Conservation (phyloP, 768 basidiomycete species). For the Mycena epipterygia region DNA sequence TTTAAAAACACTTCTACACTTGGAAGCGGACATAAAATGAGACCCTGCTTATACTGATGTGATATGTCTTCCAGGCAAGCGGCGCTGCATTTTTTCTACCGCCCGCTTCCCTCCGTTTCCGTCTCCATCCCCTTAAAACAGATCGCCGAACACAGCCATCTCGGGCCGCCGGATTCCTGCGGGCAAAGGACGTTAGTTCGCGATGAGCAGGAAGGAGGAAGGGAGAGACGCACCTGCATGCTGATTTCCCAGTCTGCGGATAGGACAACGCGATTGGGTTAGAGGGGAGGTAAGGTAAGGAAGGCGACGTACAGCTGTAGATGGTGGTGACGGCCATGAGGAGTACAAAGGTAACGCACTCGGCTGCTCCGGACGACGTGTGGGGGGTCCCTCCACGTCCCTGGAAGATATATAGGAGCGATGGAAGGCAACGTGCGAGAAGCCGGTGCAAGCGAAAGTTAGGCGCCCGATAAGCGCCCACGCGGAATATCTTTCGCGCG, state of each 20-base stretch:
- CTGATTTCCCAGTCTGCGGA: constrained; percentile 94
- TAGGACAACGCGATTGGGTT: no score
- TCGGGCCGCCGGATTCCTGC: constrained; percentile 87
- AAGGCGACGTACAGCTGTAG: no score
- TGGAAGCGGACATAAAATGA: constrained; percentile 28
- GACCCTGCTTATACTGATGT: constrained; percentile 15
- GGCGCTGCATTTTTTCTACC: constrained; percentile 20
- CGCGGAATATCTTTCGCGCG: no score
- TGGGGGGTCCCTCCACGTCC: no score
- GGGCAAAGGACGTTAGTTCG: constrained; percentile 4
- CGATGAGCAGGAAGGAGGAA: neutral
- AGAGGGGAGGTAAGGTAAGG: no score
- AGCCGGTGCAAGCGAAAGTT: no score
- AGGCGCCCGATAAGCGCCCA: no score
- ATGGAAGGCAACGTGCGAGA: no score
- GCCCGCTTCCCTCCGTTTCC: neutral
- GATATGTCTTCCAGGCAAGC: constrained; percentile 24
- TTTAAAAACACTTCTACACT: constrained; percentile 35
- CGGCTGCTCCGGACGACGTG: no score
- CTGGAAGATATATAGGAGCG: no score
- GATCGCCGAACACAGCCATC: constrained; percentile 84
- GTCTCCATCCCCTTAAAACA: constrained; percentile 75
- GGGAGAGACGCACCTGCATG: constrained; percentile 66
- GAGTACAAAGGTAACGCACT: no score
- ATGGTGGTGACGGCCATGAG: no score